A percentile compares a stretch with the other conserved stretches of the same genome.
These are phyloP conservation scores for Pseudogymnoascus sp. DNA, from an alignment of 2,329 filamentous ascomycete genomes.

Conservation along the genomic window DNA sequence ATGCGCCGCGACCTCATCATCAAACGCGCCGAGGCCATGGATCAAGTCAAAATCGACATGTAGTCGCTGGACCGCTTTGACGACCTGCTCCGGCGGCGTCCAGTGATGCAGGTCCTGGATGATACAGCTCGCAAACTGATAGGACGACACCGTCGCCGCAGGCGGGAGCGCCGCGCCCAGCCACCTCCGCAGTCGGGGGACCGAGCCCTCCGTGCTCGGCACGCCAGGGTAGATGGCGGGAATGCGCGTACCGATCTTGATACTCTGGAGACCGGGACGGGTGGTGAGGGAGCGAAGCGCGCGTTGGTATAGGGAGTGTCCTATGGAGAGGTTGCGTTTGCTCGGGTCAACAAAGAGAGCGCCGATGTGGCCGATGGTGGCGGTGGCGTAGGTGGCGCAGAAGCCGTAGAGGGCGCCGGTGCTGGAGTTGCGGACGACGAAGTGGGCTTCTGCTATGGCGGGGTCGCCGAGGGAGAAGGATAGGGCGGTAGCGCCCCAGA, in stretches of 20 bases:
- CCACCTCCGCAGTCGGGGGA: conserved; percentile 52
- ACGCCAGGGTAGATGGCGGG: conserved; percentile 84
- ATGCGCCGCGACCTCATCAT: conserved; percentile 52
- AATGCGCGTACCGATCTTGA: conserved; percentile 74
- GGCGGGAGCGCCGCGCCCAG: conserved; percentile 39
- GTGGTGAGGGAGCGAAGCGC: conserved; percentile 68
- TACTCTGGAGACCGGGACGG: conserved; percentile 62
- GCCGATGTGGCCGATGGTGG: conserved; percentile 58
- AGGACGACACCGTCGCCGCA: conserved; percentile 58
- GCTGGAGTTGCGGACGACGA: conserved; percentile 88
- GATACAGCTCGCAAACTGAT: conserved; percentile 55
- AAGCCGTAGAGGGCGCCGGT: conserved; percentile 89
- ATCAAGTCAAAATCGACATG: conserved; percentile 55
- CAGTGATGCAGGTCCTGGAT: conserved; percentile 52
- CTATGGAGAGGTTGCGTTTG: conserved; percentile 82
- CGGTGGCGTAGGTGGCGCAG: conserved; percentile 74
- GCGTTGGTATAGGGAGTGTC: conserved; percentile 78
- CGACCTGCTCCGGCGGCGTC: conserved; percentile 53
- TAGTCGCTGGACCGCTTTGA: conserved; percentile 43
- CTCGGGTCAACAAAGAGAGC: conserved; percentile 83
- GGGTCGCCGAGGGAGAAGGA: conserved; percentile 68
- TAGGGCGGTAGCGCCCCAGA: conserved; percentile 60
- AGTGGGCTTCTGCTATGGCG: conserved; percentile 72
- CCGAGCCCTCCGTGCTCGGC: conserved; percentile 49
- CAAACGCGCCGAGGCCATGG: conserved; percentile 39